Base-by-base conservation (phyloP, 208 protist species). In the Leishmania guyanensis region DNA sequence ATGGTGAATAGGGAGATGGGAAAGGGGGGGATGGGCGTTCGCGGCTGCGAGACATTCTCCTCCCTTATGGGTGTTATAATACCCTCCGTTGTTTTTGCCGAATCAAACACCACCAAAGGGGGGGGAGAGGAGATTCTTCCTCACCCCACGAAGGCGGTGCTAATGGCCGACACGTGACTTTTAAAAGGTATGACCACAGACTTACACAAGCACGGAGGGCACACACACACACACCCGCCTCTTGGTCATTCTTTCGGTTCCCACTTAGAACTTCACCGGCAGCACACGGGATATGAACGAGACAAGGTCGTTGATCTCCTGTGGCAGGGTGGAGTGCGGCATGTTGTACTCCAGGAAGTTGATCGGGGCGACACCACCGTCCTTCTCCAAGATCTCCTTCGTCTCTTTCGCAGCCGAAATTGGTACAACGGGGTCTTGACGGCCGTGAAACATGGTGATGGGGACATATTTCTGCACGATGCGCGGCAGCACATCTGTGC, bases 391-490 rank as follows among this genome's bases (percentile, higher is more conserved):
- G 0, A 86, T 66, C 6, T 84, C 39, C 60, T 89, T 90, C 48
- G 91, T 88, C 69, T 88, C 81, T 73, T 84, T 64, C 51, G 91
- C 92, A 2, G 86, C 88, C 1, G 64, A 70, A 50, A 97, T 74
- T 3, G 91, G 94, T 51, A 98, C 93, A 50, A 98, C 90, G 1
- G 79, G 79, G 84, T 98, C 95, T 51, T 88, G 53, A 22, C 80
- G 77, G 26, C 95, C 94, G 86, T 98, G 95, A 60, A 93, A 96
- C 81, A 98, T 90, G 48, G 90, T 81, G 60, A 92, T 73, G 75
- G 90, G 83, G n/a, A 82, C 66, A 0, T 77, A 78, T 46, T 79
- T 83, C 75, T 92, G 88, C 16, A 65, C 33, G 33, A 89, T 80
- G 48, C 83, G 86, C 48, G 90, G 85, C 75, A 96, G 48, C 17